Evolutionary conservation across 2,329 filamentous ascomycete species (phyloP).

Genomic region (Pseudocercospora ulei): DNA sequence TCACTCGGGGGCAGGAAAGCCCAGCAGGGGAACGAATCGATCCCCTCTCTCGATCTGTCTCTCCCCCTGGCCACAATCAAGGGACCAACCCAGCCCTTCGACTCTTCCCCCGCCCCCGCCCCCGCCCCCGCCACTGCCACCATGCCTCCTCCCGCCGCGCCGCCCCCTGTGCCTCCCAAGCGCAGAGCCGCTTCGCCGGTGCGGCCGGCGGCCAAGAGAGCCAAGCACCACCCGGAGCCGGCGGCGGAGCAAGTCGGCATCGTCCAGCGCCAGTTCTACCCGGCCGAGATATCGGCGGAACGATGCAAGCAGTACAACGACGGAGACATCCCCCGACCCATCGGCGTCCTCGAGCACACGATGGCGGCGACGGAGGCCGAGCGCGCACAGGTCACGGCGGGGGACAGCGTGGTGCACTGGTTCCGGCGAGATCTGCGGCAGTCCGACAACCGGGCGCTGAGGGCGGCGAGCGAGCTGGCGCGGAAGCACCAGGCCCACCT

Average conservation of each 20-base stretch:
- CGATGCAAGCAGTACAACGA: constrained; percentile 64
- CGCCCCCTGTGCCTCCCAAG: constrained; percentile 29
- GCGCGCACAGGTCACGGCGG: constrained; percentile 46
- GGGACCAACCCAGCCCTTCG: neutral
- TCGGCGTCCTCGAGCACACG: constrained; percentile 55
- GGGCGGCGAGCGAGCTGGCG: constrained; percentile 57
- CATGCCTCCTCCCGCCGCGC: no score
- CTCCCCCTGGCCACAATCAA: neutral
- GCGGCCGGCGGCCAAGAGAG: constrained; percentile 25
- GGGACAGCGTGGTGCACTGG: constrained; percentile 70
- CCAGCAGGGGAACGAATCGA: no score
- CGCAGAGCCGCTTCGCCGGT: constrained; percentile 31
- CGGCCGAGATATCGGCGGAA: constrained; percentile 72
- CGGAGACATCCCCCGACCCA: constrained; percentile 61
- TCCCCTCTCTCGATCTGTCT: no score
- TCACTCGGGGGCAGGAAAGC: neutral
- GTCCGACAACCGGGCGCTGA: constrained; percentile 62
- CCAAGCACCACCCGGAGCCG: constrained; percentile 8
- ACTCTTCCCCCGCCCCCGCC: neutral
- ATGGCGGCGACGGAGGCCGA: constrained; percentile 51
- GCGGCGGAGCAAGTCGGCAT: constrained; percentile 32
- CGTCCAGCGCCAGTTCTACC: constrained; percentile 60
- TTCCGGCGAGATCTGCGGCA: constrained; percentile 74
- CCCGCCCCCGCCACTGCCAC: constrained; percentile 3
- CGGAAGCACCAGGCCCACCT: constrained; percentile 59